These are phyloP conservation scores for Wickerhamomyces canadensis DNA, from an alignment of 805 yeast genomes.

Conservation along the genomic window DNA sequence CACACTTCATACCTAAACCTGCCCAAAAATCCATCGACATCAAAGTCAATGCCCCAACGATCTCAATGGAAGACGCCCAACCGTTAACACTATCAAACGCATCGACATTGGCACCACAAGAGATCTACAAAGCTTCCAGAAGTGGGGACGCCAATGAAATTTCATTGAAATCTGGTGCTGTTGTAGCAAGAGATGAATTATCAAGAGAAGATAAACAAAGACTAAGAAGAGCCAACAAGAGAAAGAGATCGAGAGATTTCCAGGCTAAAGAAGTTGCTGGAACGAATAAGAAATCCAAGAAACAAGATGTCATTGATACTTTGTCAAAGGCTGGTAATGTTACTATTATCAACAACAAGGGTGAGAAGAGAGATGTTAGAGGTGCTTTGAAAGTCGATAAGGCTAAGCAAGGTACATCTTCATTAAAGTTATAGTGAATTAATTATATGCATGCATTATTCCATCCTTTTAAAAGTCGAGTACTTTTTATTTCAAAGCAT, in stretches of 20 bases:
- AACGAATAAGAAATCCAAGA: constrained; percentile 45
- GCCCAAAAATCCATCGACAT: constrained; percentile 74
- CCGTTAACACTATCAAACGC: constrained; percentile 77
- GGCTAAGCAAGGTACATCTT: constrained; percentile 17
- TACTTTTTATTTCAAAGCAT: constrained; percentile 6
- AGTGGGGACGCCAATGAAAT: constrained; percentile 54
- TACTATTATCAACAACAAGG: constrained; percentile 71
- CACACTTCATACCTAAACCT: constrained; percentile 91
- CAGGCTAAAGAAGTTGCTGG: constrained; percentile 27
- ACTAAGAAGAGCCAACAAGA: constrained; percentile 79
- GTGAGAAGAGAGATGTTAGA: constrained; percentile 65
- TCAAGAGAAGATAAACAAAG: constrained; percentile 82
- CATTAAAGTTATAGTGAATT: constrained; percentile 13
- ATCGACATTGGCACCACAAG: constrained; percentile 89
- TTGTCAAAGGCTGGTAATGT: constrained; percentile 68
- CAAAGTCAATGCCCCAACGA: constrained; percentile 76
- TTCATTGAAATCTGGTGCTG: constrained; percentile 67
- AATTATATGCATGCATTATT: too few relatives aligned
- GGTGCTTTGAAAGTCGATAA: constrained; percentile 56
- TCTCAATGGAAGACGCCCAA: constrained; percentile 94
- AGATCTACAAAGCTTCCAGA: constrained; percentile 56
- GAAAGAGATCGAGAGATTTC: constrained; percentile 60
- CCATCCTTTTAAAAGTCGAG: not conserved
- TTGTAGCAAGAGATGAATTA: constrained; percentile 76
- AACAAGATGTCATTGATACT: constrained; percentile 62